Base-by-base conservation (phyloP, 257 asterid species). In the Nicotiana benthamiana region DNA sequence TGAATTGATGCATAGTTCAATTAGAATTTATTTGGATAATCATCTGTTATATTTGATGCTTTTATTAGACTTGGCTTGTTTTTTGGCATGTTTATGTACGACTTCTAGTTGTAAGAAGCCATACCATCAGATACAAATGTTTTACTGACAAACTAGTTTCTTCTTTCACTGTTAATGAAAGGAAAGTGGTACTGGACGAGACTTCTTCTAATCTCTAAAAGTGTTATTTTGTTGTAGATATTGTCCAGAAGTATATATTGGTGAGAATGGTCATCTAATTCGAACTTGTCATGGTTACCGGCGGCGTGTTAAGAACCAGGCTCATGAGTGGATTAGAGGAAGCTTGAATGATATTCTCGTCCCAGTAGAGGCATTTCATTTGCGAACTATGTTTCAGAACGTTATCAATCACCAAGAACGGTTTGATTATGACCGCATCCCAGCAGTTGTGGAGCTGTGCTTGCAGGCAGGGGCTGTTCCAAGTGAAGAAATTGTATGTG, bases 371-470 rank as follows among this genome's bases (percentile, higher is more conserved):
- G 79, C 97, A 26, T 92, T 87, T 81, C 97, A 90, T 87, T 81
- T 91, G 84, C 93, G 82, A 67, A 84, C 84, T 43, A 93, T 86
- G 96, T 89, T 90, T 67, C 98, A 90, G 66, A 82, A 85, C 22
- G 89, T 85, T 52, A 81, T 90, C 80, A 84, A 83, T 70, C 98
- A 91, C 75, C 83, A 91, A 6, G 91, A 93, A 85, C 90, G 97
- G 80, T 93, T 95, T 48, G 94, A 95, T 80, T 84, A 88, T 76
- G 93, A 90, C 46, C 95, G 97, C 18, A 78, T 93, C 66, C 89
- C 97, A 5, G 98, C 99, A 20, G 88, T 93, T 53, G 82, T 93
- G 57, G 98, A 93, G 82, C 91, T 93, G 62, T 95, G 99, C 83
- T 89, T 89, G 46, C 99, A 93, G 81, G 98, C 97, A 15, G 99